These are phyloP conservation scores for Epichloe typhina DNA, from an alignment of 2,329 filamentous ascomycete genomes.

Conservation along the genomic window DNA sequence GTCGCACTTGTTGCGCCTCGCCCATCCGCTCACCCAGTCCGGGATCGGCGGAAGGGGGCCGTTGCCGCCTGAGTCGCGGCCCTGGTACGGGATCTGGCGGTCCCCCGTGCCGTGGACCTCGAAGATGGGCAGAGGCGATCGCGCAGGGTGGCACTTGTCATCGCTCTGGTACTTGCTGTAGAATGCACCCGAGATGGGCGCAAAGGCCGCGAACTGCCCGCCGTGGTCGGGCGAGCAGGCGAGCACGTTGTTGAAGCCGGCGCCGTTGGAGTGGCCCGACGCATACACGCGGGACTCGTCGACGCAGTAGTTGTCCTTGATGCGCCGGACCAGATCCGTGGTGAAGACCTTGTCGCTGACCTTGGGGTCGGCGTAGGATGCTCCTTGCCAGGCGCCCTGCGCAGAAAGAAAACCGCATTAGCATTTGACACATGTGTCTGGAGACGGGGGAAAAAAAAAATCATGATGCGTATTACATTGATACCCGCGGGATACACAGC, in stretches of 20 bases:
- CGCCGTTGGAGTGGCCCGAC: slow-evolving; percentile 31
- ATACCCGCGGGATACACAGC: slow-evolving; percentile 34
- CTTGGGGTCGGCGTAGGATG: slow-evolving; percentile 20
- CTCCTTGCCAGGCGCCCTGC: slow-evolving; percentile 27
- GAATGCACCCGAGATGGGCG: slow-evolving; percentile 27
- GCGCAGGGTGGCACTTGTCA: slow-evolving; percentile 19
- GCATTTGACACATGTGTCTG: too few species aligned
- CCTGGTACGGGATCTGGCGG: slow-evolving; percentile 30
- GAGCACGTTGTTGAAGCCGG: slow-evolving; percentile 28
- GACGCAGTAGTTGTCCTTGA: slow-evolving; percentile 25
- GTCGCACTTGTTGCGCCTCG: slow-evolving; percentile 12
- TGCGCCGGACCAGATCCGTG: slow-evolving; percentile 25
- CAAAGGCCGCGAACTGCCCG: slow-evolving; percentile 27
- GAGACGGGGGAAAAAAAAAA: too few species aligned
- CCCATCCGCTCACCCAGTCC: slow-evolving; percentile 27
- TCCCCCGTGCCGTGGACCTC: slow-evolving; percentile 38
- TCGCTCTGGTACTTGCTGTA: slow-evolving; percentile 22
- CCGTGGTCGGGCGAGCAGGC: slow-evolving; percentile 26
- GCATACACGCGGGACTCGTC: slow-evolving; percentile 29
- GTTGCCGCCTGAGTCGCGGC: slow-evolving; percentile 22
- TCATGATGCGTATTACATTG: slow-evolving; percentile 12
- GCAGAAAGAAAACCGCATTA: neutral
- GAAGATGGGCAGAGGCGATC: slow-evolving; percentile 32
- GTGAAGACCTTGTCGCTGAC: slow-evolving; percentile 30
- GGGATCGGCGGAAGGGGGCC: slow-evolving; percentile 31